Percentiles rank a stretch among this genome's conserved stretches.
Evolutionary conservation across 306 rosid species (phyloP).

Genomic region (Ceratonia siliqua): DNA sequence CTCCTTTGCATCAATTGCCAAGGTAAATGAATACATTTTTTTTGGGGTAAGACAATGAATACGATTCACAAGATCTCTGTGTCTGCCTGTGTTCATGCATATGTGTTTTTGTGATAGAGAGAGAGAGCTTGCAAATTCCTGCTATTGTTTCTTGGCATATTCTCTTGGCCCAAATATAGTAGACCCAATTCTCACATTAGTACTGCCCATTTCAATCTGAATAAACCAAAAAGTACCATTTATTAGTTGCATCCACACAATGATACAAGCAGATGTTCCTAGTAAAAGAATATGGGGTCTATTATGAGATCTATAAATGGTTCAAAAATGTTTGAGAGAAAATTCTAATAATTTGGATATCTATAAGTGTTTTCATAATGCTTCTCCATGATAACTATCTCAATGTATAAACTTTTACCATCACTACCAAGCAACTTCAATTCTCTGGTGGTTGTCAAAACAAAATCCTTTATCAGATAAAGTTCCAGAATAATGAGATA

Average conservation of each 20-base stretch:
- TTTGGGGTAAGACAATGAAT: too few species aligned
- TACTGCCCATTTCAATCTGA: constrained; percentile 95
- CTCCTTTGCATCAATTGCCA: constrained; percentile 20
- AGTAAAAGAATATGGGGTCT: constrained; percentile 5
- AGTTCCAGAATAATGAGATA: not conserved
- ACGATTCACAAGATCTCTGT: constrained; percentile 16
- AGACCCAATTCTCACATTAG: constrained; percentile 89
- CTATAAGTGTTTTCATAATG: constrained; percentile 2
- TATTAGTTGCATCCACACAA: constrained; percentile 17
- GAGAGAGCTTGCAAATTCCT: constrained; percentile 18
- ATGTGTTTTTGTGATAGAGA: not conserved
- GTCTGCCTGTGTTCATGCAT: not conserved
- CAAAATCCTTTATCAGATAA: constrained; percentile 10
- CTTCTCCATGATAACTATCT: constrained; percentile 17
- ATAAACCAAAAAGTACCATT: constrained; percentile 1
- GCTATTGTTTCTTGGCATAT: constrained; percentile 63
- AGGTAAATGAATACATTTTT: constrained; percentile 19
- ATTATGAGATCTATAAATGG: not conserved
- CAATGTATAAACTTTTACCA: not conserved
- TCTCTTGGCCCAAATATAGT: constrained; percentile 96
- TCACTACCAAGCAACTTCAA: not conserved
- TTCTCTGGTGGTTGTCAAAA: not conserved
- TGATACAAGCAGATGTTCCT: not conserved
- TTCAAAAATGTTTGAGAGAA: not conserved
- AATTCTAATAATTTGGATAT: not conserved